Percentiles rank a stretch among this genome's conserved stretches.
These are phyloP conservation scores for Bassia scoparia DNA, from an alignment of 148 eudicot genomes.

Conservation along the genomic window DNA sequence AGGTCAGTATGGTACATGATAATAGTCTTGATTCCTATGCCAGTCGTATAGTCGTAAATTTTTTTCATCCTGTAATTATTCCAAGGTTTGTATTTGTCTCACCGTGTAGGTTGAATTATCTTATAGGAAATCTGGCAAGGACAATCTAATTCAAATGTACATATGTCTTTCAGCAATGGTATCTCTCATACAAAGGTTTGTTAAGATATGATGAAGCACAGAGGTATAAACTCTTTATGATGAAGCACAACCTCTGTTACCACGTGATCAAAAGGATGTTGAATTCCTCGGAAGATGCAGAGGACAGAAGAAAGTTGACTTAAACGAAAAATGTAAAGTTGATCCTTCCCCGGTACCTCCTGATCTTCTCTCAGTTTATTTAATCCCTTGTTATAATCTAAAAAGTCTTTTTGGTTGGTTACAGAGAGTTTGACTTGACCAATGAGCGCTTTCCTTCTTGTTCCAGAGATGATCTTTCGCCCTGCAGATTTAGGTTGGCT, in stretches of 20 bases:
- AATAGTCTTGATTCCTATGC: neutral
- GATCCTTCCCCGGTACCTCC: neutral
- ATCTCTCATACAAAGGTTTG: constrained; percentile 66
- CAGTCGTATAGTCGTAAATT: neutral
- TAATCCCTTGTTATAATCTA: neutral
- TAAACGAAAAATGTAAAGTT: constrained; percentile 60
- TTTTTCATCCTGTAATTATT: neutral
- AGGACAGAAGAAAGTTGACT: constrained; percentile 54
- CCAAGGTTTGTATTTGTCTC: neutral
- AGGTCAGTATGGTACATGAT: neutral
- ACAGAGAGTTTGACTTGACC: constrained; percentile 84
- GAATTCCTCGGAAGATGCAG: constrained; percentile 33
- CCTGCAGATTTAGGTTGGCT: constrained; percentile 88
- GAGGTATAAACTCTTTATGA: constrained; percentile 53
- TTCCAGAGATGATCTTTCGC: constrained; percentile 97
- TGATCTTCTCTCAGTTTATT: neutral
- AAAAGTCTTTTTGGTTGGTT: constrained; percentile 11
- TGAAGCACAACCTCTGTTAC: constrained; percentile 22
- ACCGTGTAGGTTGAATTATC: neutral
- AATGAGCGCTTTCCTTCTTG: constrained; percentile 97
- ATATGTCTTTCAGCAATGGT: constrained; percentile 93
- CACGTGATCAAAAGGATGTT: constrained; percentile 27
- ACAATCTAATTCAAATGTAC: constrained; percentile 72
- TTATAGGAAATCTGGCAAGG: constrained; percentile 66
- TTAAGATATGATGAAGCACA: constrained; percentile 71